Evolutionary conservation across 257 asterid species (phyloP).

Genomic region (Fraxinus excelsior): DNA sequence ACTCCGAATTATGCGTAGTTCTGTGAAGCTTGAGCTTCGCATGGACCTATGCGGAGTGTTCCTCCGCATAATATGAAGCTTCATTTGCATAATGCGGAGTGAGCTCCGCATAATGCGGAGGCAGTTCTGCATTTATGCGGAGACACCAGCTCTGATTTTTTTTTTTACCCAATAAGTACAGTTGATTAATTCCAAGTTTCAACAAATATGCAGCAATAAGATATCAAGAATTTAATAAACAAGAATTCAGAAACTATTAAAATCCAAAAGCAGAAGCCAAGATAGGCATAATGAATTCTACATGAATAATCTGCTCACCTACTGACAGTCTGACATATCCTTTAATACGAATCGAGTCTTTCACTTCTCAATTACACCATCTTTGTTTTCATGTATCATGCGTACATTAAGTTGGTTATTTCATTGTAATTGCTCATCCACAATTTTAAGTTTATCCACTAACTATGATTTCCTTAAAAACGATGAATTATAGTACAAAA

Average conservation of each 20-base stretch:
- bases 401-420: neutral
- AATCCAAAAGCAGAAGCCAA: neutral
- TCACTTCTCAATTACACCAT: neutral
- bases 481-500: no score
- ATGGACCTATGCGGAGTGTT: no score
- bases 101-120: no score
- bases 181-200: slow-evolving; percentile 1
- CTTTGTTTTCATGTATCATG: neutral
- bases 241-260: slow-evolving; percentile 4
- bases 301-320: neutral
- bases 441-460: neutral
- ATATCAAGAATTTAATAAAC: slow-evolving; percentile 8
- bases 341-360: neutral
- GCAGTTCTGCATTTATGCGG: no score
- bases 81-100: no score
- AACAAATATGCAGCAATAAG: slow-evolving; percentile 7
- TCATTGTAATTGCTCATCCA: neutral
- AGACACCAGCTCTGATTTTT: no score
- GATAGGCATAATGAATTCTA: neutral
- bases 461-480: neutral
- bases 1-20: no score
- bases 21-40: no score
- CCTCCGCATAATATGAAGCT: no score
- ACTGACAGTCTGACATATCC: neutral
- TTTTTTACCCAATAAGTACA: neutral